These are phyloP conservation scores for Schizophyllum commune DNA, from an alignment of 1,284 basidiomycete species.

Conservation along the genomic window DNA sequence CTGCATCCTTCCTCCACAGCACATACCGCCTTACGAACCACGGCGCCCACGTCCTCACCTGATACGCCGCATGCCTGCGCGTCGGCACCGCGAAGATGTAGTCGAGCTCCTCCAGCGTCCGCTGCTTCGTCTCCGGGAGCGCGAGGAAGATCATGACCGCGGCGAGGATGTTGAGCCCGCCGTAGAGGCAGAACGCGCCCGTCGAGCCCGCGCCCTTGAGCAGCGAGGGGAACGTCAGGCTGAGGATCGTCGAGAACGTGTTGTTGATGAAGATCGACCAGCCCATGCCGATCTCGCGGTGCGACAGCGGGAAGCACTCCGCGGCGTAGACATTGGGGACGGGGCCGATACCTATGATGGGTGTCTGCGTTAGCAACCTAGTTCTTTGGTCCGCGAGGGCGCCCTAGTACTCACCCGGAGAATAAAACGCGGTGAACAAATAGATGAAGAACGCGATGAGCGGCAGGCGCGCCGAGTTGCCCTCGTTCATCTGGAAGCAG, in stretches of 20 bases:
- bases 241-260: slow-evolving; percentile 19
- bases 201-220: slow-evolving; percentile 21
- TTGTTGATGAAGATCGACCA: background rate
- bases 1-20: slow-evolving; percentile 17
- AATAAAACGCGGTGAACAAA: slow-evolving; percentile 31
- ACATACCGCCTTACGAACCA: slow-evolving; percentile 34
- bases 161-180: slow-evolving; percentile 27
- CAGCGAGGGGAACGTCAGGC: slow-evolving; percentile 38
- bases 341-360: slow-evolving; percentile 20
- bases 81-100: slow-evolving; percentile 41
- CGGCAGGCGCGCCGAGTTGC: slow-evolving; percentile 20
- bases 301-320: slow-evolving; percentile 32
- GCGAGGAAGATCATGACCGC: slow-evolving; percentile 25
- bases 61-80: slow-evolving; percentile 29
- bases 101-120: slow-evolving; percentile 37
- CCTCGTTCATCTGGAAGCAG: slow-evolving; percentile 25
- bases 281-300: slow-evolving; percentile 15
- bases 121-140: slow-evolving; percentile 43
- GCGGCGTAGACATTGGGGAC: slow-evolving; percentile 39
- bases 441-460: slow-evolving; percentile 34
- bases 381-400: too few relatives aligned
- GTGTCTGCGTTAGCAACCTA: too few relatives aligned
- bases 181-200: slow-evolving; percentile 28
- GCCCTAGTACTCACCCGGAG: slow-evolving; percentile 34
- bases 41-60: slow-evolving; percentile 30